Evolutionary conservation across 768 basidiomycete genomes (phyloP), one percentile per base, ranked within the genome.

Genomic region (Hericium alpestre): DNA sequence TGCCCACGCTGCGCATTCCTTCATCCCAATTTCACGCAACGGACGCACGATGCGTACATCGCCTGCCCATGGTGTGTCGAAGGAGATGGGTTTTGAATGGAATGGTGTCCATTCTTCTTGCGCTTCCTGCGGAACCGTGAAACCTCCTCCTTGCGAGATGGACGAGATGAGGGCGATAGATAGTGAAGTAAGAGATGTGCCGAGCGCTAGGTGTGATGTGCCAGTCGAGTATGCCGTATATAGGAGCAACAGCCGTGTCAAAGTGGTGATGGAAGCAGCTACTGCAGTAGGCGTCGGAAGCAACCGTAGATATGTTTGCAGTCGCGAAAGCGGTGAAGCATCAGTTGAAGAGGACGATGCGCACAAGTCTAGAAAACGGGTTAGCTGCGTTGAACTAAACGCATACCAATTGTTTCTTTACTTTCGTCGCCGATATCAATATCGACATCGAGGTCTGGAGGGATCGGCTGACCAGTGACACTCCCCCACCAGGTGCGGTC

Each of bases 181-280:
- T 0, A 92, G 73, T 0, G 84, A 82, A 1, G 90, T 91, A n/a
- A 90, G 71, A 1, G 83, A 84, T 13, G 88, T 86, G 59, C 90
- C 90, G 12, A 91, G 76, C 13, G 91, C 73, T 15, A 92, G 73
- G 66, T 92, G 89, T 0, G 90, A 90, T n/a, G 82, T 82, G 4
- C 69, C 66, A 4, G 73, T 77, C 1, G 76, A 73, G 23, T 71
- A 69, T 4, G 90, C 83, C 0, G 85, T 83, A 62, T 87, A 76
- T 16, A 90, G 71, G 23, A 91, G 73, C 12, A 93, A 73, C n/a
- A 90, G 70, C 18, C 88, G 81, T 54, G 76, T 76, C 13, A 92
- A 72, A 16, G 72, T 79, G 48, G 78, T 76, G 49, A 90, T 72
- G 0, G 84, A 76, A 27, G 71, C 78, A 5, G 78, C 73, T 39